These are phyloP conservation scores for Penicillium cinerascens DNA, from an alignment of 495 filamentous ascomycete species.

Conservation along the genomic window DNA sequence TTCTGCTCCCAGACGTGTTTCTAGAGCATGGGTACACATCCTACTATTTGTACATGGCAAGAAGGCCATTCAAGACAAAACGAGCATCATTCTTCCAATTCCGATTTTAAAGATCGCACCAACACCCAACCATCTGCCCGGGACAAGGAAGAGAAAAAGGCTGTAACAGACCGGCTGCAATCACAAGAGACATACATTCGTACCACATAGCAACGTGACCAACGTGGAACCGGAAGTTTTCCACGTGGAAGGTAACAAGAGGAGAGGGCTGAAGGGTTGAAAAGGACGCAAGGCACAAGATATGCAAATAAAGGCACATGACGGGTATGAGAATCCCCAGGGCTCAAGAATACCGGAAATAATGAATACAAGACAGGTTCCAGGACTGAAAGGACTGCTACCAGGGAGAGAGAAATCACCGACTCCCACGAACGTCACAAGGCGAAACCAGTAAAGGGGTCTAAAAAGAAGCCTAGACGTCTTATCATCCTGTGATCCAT, in stretches of 20 bases:
- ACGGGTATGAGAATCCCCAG: neutral
- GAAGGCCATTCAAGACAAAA: neutral
- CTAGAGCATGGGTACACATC: no score
- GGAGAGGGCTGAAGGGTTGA: neutral
- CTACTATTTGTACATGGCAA: no score
- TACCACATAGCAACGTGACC: constrained; percentile 25
- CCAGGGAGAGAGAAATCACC: neutral
- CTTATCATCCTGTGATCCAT: neutral
- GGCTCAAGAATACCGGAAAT: neutral
- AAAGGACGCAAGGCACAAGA: neutral
- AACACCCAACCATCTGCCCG: constrained; percentile 3
- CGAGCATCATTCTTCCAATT: neutral
- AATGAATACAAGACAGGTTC: neutral
- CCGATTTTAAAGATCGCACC: neutral
- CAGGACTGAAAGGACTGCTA: no score
- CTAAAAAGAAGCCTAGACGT: neutral
- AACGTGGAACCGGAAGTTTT: neutral
- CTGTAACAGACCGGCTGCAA: constrained; percentile 19
- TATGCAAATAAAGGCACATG: neutral
- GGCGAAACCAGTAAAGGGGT: neutral
- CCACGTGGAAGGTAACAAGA: neutral
- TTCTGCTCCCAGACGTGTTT: neutral
- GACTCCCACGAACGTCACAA: neutral
- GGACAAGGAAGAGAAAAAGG: neutral
- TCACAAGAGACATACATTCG: constrained; percentile 22